Base-by-base conservation (phyloP, 345 rosid species). In the Sapria himalayana region DNA sequence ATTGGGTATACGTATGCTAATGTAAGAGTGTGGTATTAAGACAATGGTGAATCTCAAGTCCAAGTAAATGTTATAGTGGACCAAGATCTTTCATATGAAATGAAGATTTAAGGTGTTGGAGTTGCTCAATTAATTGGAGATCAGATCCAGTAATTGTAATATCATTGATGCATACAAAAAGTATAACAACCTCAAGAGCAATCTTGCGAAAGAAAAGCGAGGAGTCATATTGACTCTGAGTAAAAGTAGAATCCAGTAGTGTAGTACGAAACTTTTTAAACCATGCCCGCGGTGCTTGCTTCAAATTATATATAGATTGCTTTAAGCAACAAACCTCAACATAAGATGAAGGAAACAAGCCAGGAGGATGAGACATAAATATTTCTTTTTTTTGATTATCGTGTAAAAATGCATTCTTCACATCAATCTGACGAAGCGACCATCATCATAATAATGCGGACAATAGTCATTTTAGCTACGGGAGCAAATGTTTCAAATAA, bases 301-400 rank as follows among this genome's bases (percentile, higher is more conserved):
- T n/a, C n/a, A n/a, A n/a, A 37, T 23, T 23, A 37, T 17, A 37
- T 4, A 37, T n/a, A 37, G 41, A 37, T 13, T n/a, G 23, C 20
- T 37, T 37, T 10, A 37, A 37, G 41, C 41, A 23, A 37, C 41
- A 15, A 37, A 37, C 41, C 41, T 37, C 41, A 37, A 17, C 22
- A 16, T 20, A 37, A 37, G 41, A 37, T 20, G 41, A 10, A 17
- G 22, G 41, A 37, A 37, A 37, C 22, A 4, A 16, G 40, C 2
- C 40, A 37, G 21, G 40, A 17, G 3, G 40, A 37, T 20, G n/a
- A n/a, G n/a, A n/a, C n/a, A n/a, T n/a, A n/a, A n/a, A n/a, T n/a
- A n/a, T n/a, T n/a, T n/a, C n/a, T n/a, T n/a, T n/a, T n/a, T n/a
- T n/a, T n/a, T n/a, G n/a, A n/a, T n/a, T n/a, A n/a, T n/a, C n/a